Conservation (phyloP, 2,329 filamentous ascomycete species). For the Botrytis byssoidea region DNA sequence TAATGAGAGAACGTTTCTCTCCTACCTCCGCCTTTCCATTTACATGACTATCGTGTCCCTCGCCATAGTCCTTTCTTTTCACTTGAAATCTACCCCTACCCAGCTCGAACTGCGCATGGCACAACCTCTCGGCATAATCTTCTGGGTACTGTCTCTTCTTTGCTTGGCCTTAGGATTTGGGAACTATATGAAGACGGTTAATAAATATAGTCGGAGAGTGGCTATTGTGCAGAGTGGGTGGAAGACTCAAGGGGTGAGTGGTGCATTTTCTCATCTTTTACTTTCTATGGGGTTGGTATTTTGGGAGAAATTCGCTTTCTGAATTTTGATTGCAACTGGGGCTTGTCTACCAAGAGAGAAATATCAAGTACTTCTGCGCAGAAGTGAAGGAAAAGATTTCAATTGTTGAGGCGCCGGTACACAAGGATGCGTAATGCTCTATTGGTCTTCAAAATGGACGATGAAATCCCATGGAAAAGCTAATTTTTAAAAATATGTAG, state of each 20-base stretch:
- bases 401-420: neutral
- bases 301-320: neutral
- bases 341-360: neutral
- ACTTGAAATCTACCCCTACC: slow-evolving; percentile 73
- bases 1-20: slow-evolving; percentile 68
- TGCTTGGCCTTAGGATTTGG: slow-evolving; percentile 75
- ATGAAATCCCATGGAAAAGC: neutral
- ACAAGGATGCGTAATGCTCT: no score
- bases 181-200: slow-evolving; percentile 82
- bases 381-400: neutral
- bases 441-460: neutral
- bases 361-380: neutral
- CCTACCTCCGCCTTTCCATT: slow-evolving; percentile 83
- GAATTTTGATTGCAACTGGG: neutral
- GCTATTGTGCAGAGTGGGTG: slow-evolving; percentile 91
- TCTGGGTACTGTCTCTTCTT: slow-evolving; percentile 79
- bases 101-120: slow-evolving; percentile 72
- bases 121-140: slow-evolving; percentile 79
- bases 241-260: slow-evolving; percentile 76
- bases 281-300: neutral
- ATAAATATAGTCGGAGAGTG: slow-evolving; percentile 72
- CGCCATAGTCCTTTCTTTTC: slow-evolving; percentile 90
- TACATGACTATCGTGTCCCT: slow-evolving; percentile 89
- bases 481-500: slow-evolving; percentile 41
- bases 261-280: slow-evolving; percentile 6